Evolutionary conservation across 495 filamentous ascomycete species (phyloP), one percentile per base, ranked within the genome.

Genomic region (Platismatia glauca): DNA sequence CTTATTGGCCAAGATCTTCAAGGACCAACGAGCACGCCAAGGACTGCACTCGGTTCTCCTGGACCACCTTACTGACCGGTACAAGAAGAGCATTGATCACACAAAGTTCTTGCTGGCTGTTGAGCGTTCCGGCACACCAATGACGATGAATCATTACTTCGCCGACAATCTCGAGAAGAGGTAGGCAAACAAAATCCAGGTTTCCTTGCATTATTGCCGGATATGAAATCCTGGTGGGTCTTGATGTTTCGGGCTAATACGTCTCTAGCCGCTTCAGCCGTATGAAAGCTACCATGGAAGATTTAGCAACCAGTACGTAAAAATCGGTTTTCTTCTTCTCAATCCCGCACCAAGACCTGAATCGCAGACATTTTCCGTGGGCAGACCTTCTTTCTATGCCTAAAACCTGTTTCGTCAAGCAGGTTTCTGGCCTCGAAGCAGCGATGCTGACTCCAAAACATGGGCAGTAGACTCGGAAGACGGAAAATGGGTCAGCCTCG

Each of bases 101-200:
- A 75, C 74, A 9, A 55, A 67, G 0, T 79, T 79, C 52, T 64
- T 89, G 6, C 68, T 87, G 0, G 18, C 69, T 1, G 73, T 82
- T 27, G 83, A 87, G 64, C 70, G 76, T 1, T 64, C 71, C 5
- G 76, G 75, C 0, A 72, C 63, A 0, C 78, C 77, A 3, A 66
- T 76, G 41, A 87, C 84, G 0, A 64, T 76, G 13, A 81, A 84
- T 61, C 79, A 82, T 58, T 80, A 79, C 58, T 79, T 87, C 63
- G 80, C 73, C 56, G 74, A 77, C 4, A 77, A 75, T 39, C 67
- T 86, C 0, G 69, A 82, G 58, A 76, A 76, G 62, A 65, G 69
- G 75, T 76, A 62, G 65, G 60, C 37, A 15, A 6, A 7, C 15
- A 53, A 8, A 0, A 27, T 20, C 29, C 13, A 20, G 4, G 11